Evolutionary conservation across 768 basidiomycete genomes (phyloP).

Genomic region (Tulasnella sp.): DNA sequence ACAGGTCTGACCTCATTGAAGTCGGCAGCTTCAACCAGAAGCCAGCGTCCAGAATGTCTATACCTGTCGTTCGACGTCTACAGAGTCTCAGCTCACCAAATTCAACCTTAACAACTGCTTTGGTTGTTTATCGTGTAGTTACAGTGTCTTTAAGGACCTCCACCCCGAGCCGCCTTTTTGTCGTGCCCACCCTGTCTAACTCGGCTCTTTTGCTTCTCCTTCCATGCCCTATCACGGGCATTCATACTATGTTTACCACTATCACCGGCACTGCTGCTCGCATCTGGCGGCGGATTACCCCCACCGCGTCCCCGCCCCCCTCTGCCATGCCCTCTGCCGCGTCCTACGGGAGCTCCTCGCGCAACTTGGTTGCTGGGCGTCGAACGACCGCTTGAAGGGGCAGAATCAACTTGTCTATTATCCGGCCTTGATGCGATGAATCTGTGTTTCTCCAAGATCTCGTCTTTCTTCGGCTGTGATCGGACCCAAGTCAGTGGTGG

Average conservation of each 20-base stretch:
- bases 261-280: too few relatives aligned
- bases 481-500: not conserved
- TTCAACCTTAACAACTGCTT: too few relatives aligned
- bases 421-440: conserved; percentile 54
- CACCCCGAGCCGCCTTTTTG: not conserved
- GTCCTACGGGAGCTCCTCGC: conserved; percentile 32
- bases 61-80: too few relatives aligned
- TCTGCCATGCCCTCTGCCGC: conserved; percentile 31
- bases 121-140: too few relatives aligned
- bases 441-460: conserved; percentile 60
- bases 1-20: too few relatives aligned
- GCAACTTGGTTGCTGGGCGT: conserved; percentile 21
- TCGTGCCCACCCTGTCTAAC: not conserved
- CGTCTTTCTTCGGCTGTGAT: conserved; percentile 56
- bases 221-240: not conserved
- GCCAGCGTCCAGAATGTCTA: too few relatives aligned
- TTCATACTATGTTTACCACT: too few relatives aligned
- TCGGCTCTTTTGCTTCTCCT: not conserved
- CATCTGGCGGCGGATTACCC: too few relatives aligned
- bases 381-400: not conserved
- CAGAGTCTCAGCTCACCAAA: too few relatives aligned
- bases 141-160: too few relatives aligned
- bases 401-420: too few relatives aligned
- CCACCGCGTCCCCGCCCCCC: conserved; percentile 30
- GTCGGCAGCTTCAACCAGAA: too few relatives aligned